Percentiles rank a stretch among this genome's conserved stretches.
These are phyloP conservation scores for Dalbergia cochinchinensis DNA, from an alignment of 306 rosid species.

Conservation along the genomic window DNA sequence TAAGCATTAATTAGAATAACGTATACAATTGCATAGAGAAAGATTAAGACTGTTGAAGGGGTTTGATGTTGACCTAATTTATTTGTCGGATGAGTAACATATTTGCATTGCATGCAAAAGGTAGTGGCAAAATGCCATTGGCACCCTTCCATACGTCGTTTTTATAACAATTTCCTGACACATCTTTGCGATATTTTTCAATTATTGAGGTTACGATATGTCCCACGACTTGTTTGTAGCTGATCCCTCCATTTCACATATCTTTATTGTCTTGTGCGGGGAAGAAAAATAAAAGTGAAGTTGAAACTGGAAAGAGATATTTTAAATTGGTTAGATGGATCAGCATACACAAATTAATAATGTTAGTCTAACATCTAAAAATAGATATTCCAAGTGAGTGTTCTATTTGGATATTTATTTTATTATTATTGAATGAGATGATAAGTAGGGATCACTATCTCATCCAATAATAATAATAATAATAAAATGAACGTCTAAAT, in stretches of 20 bases:
- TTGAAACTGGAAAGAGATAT: constrained; percentile 3
- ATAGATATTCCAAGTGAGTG: too few species aligned
- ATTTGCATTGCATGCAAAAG: constrained; percentile 21
- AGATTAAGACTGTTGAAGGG: too few species aligned
- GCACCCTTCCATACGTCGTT: neutral
- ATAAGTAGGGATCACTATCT: too few species aligned
- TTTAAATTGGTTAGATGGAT: neutral
- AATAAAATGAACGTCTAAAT: too few species aligned
- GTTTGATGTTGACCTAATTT: neutral
- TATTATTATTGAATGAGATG: too few species aligned
- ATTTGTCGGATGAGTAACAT: neutral
- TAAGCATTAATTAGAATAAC: too few species aligned
- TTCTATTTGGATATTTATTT: too few species aligned
- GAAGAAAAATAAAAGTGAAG: neutral
- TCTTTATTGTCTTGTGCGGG: constrained; percentile 38
- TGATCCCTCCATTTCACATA: constrained; percentile 44
- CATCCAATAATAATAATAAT: too few species aligned
- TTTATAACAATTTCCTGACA: constrained; percentile 13
- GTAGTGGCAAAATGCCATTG: constrained; percentile 5
- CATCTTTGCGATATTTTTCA: constrained; percentile 33
- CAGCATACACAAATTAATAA: neutral
- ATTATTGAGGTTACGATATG: constrained; percentile 15
- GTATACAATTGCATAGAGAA: too few species aligned
- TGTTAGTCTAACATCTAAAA: too few species aligned
- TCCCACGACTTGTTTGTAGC: constrained; percentile 30